Evolutionary conservation across 805 yeast genomes (phyloP).

Genomic region (Priceomyces melissophilus): DNA sequence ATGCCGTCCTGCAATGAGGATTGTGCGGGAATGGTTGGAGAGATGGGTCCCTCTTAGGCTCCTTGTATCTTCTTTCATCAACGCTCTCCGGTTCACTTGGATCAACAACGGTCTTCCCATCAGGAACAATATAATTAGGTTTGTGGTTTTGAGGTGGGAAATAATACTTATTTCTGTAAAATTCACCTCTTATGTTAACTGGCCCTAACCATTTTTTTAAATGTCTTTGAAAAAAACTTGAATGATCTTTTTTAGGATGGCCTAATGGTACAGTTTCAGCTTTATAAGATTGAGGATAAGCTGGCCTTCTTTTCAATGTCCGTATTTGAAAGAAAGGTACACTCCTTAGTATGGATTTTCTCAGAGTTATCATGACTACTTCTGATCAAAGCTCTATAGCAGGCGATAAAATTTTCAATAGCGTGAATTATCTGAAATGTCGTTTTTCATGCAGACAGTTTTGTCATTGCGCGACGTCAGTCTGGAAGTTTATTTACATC

Average conservation of each 20-base stretch:
- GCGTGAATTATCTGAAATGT: too few relatives aligned
- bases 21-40: slow-evolving; percentile 84
- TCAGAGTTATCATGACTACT: slow-evolving; percentile 1
- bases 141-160: slow-evolving; percentile 62
- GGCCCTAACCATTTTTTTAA: slow-evolving; percentile 81
- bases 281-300: slow-evolving; percentile 31
- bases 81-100: slow-evolving; percentile 5
- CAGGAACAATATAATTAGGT: slow-evolving; percentile 70
- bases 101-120: slow-evolving; percentile 35
- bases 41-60: slow-evolving; percentile 22
- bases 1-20: slow-evolving; percentile 63
- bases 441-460: too few relatives aligned
- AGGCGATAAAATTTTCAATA: too few relatives aligned
- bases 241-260: slow-evolving; percentile 37
- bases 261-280: slow-evolving; percentile 29
- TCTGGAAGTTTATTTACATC: too few relatives aligned
- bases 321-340: slow-evolving; percentile 16
- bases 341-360: slow-evolving; percentile 3
- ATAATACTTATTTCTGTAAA: slow-evolving; percentile 70
- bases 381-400: too few relatives aligned
- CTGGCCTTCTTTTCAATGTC: slow-evolving; percentile 25
- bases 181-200: slow-evolving; percentile 77
- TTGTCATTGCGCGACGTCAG: too few relatives aligned
- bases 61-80: slow-evolving; percentile 12
- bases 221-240: slow-evolving; percentile 56